Percentiles rank a stretch among this genome's conserved stretches.
These are phyloP conservation scores for Rhododendron vialii DNA, from an alignment of 148 eudicot genomes.

Conservation along the genomic window DNA sequence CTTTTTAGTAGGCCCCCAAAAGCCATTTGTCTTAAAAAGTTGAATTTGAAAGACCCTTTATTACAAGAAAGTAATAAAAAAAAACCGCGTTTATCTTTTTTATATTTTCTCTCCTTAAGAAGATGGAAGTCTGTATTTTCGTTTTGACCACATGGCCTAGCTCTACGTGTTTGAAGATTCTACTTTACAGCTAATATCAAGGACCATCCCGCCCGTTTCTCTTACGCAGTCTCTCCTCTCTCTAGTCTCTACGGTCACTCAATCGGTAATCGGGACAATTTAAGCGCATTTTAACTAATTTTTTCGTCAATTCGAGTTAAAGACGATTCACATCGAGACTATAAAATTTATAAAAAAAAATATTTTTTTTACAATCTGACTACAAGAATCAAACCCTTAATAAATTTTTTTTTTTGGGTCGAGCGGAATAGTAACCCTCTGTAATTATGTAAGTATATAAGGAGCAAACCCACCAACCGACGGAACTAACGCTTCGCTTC, in stretches of 20 bases:
- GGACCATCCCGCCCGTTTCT: background rate
- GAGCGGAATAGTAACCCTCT: too few relatives aligned
- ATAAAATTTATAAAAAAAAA: too few relatives aligned
- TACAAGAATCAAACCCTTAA: too few relatives aligned
- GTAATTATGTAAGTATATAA: too few relatives aligned
- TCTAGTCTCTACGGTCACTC: background rate
- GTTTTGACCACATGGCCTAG: background rate
- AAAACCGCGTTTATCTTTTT: background rate
- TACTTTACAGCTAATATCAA: background rate
- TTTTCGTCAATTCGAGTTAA: too few relatives aligned
- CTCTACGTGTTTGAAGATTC: background rate
- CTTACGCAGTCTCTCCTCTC: background rate
- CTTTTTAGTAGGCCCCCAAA: background rate
- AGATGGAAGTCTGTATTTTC: background rate
- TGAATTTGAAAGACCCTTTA: background rate
- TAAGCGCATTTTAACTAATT: too few relatives aligned
- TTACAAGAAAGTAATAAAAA: background rate
- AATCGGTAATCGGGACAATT: too few relatives aligned
- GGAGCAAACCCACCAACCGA: too few relatives aligned
- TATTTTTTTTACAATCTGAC: rapidly evolving
- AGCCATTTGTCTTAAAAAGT: background rate
- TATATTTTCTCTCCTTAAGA: background rate
- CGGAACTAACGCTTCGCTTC: background rate
- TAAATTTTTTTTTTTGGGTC: too few relatives aligned
- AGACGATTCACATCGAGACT: too few relatives aligned